Conservation (phyloP, 176 grass and related monocot species). For the Bonia amplexicaulis region DNA sequence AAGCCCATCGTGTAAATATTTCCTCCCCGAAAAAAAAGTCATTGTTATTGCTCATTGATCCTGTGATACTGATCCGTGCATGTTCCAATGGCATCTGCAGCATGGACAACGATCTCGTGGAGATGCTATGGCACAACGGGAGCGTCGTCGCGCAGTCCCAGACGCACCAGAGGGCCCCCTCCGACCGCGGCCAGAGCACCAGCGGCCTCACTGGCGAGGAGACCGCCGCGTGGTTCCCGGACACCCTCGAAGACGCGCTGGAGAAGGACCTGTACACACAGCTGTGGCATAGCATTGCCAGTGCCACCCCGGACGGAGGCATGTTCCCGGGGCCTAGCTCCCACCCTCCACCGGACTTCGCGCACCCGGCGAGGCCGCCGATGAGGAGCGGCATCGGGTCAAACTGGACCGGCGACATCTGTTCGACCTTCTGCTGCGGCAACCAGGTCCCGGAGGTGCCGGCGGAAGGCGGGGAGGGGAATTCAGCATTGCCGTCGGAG, state of each 20-base stretch:
- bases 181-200: slow-evolving; percentile 23
- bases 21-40: background rate
- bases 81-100: slow-evolving; percentile 37
- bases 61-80: background rate
- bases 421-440: slow-evolving; percentile 61
- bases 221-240: slow-evolving; percentile 68
- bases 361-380: slow-evolving; percentile 4
- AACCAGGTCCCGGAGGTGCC: slow-evolving; percentile 37
- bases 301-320: background rate
- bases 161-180: slow-evolving; percentile 40
- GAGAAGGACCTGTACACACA: slow-evolving; percentile 80
- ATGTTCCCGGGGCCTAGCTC: slow-evolving; percentile 1
- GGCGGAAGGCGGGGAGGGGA: background rate
- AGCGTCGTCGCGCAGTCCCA: slow-evolving; percentile 59
- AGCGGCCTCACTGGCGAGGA: slow-evolving; percentile 56
- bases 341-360: background rate
- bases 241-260: slow-evolving; percentile 54
- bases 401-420: slow-evolving; percentile 41
- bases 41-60: background rate
- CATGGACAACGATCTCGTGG: slow-evolving; percentile 55
- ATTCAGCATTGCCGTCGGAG: slow-evolving; percentile 38
- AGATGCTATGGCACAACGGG: slow-evolving; percentile 87
- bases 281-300: slow-evolving; percentile 65
- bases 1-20: slow-evolving; percentile 37
- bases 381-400: slow-evolving; percentile 35